A percentile compares a stretch with the other conserved stretches of the same genome.
Conservation (phyloP, 108 stramenopile species). For the Cyclostephanos tholiformis region DNA sequence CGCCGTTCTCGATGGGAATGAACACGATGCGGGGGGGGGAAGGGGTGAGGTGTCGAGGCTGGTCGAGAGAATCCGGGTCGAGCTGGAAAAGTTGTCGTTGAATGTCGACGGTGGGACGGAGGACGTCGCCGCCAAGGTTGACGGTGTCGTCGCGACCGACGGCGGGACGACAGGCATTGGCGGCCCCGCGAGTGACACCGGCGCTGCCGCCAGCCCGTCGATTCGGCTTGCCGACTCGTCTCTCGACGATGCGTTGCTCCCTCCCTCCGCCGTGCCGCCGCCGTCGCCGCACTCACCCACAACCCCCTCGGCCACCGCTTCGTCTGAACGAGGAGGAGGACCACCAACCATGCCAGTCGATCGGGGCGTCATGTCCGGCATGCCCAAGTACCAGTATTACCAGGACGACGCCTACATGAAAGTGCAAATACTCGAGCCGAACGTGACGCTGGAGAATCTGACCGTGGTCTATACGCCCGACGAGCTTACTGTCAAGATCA, state of each 20-base stretch:
- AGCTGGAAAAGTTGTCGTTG: constrained; percentile 15
- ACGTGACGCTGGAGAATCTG: constrained; percentile 60
- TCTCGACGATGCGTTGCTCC: not conserved
- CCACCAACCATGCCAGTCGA: constrained; percentile 13
- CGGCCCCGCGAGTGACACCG: not conserved
- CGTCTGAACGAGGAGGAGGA: too few relatives aligned
- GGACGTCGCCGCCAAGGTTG: not conserved
- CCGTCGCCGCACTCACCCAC: constrained; percentile 13
- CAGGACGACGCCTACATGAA: constrained; percentile 84
- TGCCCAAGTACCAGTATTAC: constrained; percentile 94
- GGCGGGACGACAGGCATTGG: not conserved
- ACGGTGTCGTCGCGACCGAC: not conserved
- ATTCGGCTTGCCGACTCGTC: not conserved
- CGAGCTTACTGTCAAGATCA: constrained; percentile 63
- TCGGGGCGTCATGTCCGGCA: constrained; percentile 28
- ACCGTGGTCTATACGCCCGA: constrained; percentile 65
- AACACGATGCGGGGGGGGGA: not conserved
- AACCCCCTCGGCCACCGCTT: too few relatives aligned
- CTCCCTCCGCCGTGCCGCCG: not conserved
- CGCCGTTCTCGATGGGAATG: not conserved
- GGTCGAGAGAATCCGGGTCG: constrained; percentile 19
- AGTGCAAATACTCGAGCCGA: constrained; percentile 83
- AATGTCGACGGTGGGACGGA: not conserved
- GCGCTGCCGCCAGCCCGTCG: too few relatives aligned
- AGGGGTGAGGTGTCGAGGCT: constrained; percentile 8